phyloP scores from a whole-genome alignment of 23 red algal species.

The Agarophyton chilense region DNA sequence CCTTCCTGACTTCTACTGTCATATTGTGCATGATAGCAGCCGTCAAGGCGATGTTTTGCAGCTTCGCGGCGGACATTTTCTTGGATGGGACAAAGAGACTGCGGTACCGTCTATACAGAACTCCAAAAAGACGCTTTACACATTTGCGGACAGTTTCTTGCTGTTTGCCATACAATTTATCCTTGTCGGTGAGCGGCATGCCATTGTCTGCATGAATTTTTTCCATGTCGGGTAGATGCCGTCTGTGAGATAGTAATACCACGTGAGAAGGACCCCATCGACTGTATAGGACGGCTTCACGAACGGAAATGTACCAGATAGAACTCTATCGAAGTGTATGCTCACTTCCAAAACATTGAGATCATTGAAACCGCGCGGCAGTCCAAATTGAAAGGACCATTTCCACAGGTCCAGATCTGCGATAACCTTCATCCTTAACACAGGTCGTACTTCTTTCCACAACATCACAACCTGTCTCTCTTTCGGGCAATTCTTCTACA shows the following conservation, averaged over 20 bases:
- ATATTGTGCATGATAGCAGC: conserved; percentile 25
- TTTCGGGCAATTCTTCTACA: conserved; percentile 7
- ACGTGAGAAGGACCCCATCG: not conserved
- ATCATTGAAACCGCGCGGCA: not conserved
- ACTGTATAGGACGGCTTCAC: conserved; percentile 13
- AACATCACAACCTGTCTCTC: not conserved
- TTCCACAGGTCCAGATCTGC: not conserved
- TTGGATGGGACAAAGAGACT: not conserved
- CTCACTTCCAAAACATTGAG: conserved; percentile 1
- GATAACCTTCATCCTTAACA: not conserved
- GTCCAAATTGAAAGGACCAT: not conserved
- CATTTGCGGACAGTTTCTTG: conserved; percentile 3
- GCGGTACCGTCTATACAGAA: not conserved
- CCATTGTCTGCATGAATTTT: not conserved
- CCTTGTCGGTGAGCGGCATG: not conserved
- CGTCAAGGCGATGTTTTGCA: not conserved
- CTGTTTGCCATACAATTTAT: not conserved
- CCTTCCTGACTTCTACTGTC: conserved; percentile 8
- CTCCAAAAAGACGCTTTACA: not conserved
- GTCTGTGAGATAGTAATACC: conserved; percentile 7
- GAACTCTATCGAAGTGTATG: not conserved
- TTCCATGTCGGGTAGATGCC: conserved; percentile 8
- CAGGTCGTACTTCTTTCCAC: not conserved
- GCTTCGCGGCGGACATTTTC: not conserved
- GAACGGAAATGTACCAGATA: not conserved